Evolutionary conservation across 352 stramenopile species (phyloP).

Genomic region (Phytophthora citrophthora): DNA sequence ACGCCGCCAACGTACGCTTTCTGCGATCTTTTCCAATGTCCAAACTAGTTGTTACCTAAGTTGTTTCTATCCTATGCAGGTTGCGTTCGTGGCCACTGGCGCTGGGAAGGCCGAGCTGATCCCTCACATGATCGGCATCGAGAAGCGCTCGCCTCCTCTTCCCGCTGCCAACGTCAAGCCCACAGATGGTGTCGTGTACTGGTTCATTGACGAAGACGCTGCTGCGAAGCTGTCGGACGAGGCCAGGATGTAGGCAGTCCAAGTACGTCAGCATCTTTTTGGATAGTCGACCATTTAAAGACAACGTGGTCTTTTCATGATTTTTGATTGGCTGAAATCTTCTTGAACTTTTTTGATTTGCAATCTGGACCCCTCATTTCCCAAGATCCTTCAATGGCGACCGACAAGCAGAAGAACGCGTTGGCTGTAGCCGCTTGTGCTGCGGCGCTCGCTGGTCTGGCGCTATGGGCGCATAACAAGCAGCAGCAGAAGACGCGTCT

Average conservation of each 20-base stretch:
- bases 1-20: conserved; percentile 72
- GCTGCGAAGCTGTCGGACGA: conserved; percentile 61
- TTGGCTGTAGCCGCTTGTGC: conserved; percentile 59
- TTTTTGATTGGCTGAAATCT: conserved; percentile 8
- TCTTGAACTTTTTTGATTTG: conserved; percentile 10
- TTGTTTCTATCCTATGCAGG: conserved; percentile 38
- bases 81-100: conserved; percentile 92
- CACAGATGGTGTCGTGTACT: conserved; percentile 74
- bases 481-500: conserved; percentile 48
- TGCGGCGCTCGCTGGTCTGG: conserved; percentile 53
- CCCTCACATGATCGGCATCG: conserved; percentile 74
- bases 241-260: conserved; percentile 33
- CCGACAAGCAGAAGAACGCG: conserved; percentile 69
- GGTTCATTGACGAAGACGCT: conserved; percentile 87
- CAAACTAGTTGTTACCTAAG: conserved; percentile 11
- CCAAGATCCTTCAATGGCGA: conserved; percentile 30
- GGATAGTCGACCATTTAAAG: conserved; percentile 3
- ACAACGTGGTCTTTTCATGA: conserved; percentile 1
- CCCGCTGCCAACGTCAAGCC: conserved; percentile 79
- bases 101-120: conserved; percentile 90
- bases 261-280: conserved; percentile 1
- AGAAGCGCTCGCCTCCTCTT: conserved; percentile 64
- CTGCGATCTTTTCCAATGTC: background rate
- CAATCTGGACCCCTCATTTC: conserved; percentile 14
- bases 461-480: conserved; percentile 54